Conservation (phyloP, 2,329 filamentous ascomycete species). For the Microsporum canis region DNA sequence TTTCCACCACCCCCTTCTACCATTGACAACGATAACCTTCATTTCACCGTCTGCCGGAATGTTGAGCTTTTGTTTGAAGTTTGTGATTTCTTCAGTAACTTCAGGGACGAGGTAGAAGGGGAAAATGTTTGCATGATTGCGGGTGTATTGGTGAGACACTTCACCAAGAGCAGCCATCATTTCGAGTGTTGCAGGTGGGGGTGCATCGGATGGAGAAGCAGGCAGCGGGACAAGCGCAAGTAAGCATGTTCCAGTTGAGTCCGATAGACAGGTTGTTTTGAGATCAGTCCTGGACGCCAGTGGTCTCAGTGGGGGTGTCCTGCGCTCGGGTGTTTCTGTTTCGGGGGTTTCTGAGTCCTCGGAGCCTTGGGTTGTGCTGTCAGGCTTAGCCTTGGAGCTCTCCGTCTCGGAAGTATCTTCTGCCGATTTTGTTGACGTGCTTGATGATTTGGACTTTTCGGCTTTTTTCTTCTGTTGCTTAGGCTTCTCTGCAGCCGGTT, state of each 20-base stretch:
- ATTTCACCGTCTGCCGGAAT: constrained; percentile 46
- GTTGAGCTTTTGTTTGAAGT: constrained; percentile 50
- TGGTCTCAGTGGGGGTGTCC: constrained; percentile 48
- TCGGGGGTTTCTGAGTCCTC: constrained; percentile 6
- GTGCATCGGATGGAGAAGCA: constrained; percentile 41
- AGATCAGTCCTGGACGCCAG: constrained; percentile 55
- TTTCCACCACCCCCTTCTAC: constrained; percentile 76
- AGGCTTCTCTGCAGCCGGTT: constrained; percentile 45
- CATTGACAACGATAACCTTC: constrained; percentile 73
- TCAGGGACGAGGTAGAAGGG: constrained; percentile 67
- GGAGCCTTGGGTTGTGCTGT: constrained; percentile 1
- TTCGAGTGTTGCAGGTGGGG: constrained; percentile 33
- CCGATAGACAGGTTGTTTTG: constrained; percentile 57
- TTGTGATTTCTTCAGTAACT: constrained; percentile 45
- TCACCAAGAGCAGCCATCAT: constrained; percentile 56
- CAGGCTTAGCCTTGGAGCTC: not conserved
- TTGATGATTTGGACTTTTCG: constrained; percentile 35
- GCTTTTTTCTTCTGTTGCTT: constrained; percentile 21
- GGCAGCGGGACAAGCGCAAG: constrained; percentile 57
- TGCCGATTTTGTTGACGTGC: constrained; percentile 40
- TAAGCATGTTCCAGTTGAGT: constrained; percentile 71
- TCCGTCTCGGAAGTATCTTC: constrained; percentile 15
- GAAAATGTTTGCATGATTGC: constrained; percentile 59
- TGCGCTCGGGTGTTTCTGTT: constrained; percentile 38
- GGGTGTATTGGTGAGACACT: constrained; percentile 62